These are phyloP conservation scores for Pythium scleroteichum DNA, from an alignment of 352 stramenopile genomes.

Conservation along the genomic window DNA sequence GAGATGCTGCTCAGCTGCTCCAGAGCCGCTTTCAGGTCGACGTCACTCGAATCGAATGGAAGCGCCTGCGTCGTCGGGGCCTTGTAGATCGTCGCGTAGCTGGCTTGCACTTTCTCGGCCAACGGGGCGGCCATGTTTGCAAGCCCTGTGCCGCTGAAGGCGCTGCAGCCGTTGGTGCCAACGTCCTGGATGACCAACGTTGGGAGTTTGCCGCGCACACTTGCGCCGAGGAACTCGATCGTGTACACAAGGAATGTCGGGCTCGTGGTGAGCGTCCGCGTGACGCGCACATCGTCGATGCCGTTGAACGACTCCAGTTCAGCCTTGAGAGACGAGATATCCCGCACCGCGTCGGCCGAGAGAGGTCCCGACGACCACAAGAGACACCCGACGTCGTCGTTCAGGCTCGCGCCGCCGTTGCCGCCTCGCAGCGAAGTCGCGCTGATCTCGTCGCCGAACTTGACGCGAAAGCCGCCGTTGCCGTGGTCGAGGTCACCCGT, in stretches of 20 bases:
- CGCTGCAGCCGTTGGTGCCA: slow-evolving; percentile 91
- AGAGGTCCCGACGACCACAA: slow-evolving; percentile 68
- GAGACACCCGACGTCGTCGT: slow-evolving; percentile 77
- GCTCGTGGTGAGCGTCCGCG: slow-evolving; percentile 41
- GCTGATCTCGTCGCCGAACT: slow-evolving; percentile 90
- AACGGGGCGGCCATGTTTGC: slow-evolving; percentile 3
- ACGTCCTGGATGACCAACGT: slow-evolving; percentile 86
- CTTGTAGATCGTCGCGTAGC: slow-evolving; percentile 87
- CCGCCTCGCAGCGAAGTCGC: slow-evolving; percentile 75
- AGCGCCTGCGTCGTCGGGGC: slow-evolving; percentile 90
- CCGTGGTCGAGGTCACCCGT: slow-evolving; percentile 44
- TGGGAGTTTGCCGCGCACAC: slow-evolving; percentile 90
- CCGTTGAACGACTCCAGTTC: slow-evolving; percentile 64
- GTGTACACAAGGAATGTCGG: slow-evolving; percentile 83
- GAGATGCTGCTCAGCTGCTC: slow-evolving; percentile 88
- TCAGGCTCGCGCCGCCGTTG: slow-evolving; percentile 64
- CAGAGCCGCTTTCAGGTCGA: slow-evolving; percentile 92
- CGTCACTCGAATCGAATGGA: slow-evolving; percentile 86
- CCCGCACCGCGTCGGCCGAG: slow-evolving; percentile 36
- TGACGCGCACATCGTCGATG: slow-evolving; percentile 80
- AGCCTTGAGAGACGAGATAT: slow-evolving; percentile 55
- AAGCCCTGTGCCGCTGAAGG: slow-evolving; percentile 39
- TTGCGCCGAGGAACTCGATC: slow-evolving; percentile 90
- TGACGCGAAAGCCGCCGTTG: slow-evolving; percentile 85
- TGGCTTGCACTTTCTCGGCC: slow-evolving; percentile 42